These are phyloP conservation scores for Protomyces gravidus DNA, from an alignment of 1,139 yeast genomes.

Conservation along the genomic window DNA sequence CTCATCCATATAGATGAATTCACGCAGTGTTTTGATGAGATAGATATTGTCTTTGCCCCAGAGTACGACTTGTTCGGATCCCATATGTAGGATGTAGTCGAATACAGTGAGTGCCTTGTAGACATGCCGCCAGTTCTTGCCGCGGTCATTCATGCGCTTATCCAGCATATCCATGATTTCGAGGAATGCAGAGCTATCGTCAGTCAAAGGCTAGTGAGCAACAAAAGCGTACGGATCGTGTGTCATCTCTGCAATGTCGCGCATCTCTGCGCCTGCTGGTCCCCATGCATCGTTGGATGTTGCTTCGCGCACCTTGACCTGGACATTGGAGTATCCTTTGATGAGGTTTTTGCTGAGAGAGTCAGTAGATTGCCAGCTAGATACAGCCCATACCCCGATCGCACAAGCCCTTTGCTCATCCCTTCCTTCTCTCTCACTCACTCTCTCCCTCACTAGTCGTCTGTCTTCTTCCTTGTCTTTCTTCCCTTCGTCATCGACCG, in stretches of 20 bases:
- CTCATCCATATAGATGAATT: constrained; percentile 81
- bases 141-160: constrained; percentile 89
- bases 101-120: constrained; percentile 83
- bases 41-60: constrained; percentile 94
- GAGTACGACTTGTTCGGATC: constrained; percentile 83
- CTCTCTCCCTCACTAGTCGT: not conserved
- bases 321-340: constrained; percentile 63
- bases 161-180: constrained; percentile 96
- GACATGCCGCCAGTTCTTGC: constrained; percentile 97
- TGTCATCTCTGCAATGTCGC: constrained; percentile 73
- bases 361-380: too few relatives aligned
- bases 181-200: constrained; percentile 57
- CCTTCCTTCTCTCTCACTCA: not conserved
- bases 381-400: constrained; percentile 14
- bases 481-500: not conserved
- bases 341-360: constrained; percentile 12
- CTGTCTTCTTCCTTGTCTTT: not conserved
- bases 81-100: constrained; percentile 81
- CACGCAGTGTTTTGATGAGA: constrained; percentile 83
- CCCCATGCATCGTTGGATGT: constrained; percentile 87
- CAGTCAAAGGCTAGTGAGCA: not conserved
- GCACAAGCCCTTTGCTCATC: constrained; percentile 25
- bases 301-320: constrained; percentile 84
- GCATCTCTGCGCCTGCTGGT: constrained; percentile 78
- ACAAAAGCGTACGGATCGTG: constrained; percentile 49